Base-by-base conservation (phyloP, 768 basidiomycete species). In the Collybia nuda region DNA sequence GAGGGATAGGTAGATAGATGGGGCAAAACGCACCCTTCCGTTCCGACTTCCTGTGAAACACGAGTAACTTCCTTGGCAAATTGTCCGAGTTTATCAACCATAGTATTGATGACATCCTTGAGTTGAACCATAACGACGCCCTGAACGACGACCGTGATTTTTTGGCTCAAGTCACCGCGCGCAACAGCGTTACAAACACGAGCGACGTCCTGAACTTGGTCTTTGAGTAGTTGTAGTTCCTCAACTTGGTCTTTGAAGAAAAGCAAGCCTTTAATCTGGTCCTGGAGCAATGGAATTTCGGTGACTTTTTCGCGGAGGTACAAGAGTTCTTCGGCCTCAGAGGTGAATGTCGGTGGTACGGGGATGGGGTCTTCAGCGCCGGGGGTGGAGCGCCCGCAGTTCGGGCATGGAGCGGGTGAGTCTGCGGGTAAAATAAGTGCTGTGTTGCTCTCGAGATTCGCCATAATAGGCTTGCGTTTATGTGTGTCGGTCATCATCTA, bases 21-120 rank as follows among this genome's bases (percentile, higher is more conserved):
- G 45, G 12, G 21, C n/a, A 38, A 40, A 24, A 57, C 48, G 36
- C 47, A 83, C 82, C 82, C 84, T 76, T 88, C 86, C 48, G 86
- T 90, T 18, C 88, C 88, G 65, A 96, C 93, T 64, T 90, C 88
- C 65, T 86, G 85, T 57, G 80, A 81, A 51, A 90, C 88, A 51
- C 93, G 81, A 51, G 92, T 93, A 32, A 94, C 92, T 66, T 94
- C 92, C 63, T 86, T 86, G 29, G 95, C 93, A 67, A 98, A 96
- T 61, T 89, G 86, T 50, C 88, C 84, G 23, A 98, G 75, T 53
- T 78, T 78, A 57, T 78, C 77, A 28, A 76, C 77, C 83, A 86
- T 85, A 15, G 77, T 78, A 55, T 88, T 88, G 65, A 88, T 87
- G 54, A 85, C 83, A 53, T 85, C 88, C 70, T 90, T 89, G 57